These are phyloP conservation scores for Suillus hirtellus DNA, from an alignment of 768 basidiomycete genomes.

Conservation along the genomic window DNA sequence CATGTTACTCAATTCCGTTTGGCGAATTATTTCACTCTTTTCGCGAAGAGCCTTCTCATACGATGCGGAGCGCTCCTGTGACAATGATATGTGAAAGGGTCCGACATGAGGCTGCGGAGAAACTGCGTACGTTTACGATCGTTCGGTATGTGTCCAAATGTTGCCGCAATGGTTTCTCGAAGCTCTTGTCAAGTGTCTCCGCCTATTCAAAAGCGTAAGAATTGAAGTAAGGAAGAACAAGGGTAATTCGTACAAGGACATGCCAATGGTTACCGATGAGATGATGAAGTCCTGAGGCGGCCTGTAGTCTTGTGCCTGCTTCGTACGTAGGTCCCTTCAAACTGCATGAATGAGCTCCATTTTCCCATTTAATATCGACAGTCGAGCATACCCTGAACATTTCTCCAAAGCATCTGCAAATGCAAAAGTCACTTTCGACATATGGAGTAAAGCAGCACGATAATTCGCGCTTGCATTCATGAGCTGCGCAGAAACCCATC, in stretches of 20 bases:
- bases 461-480: conserved; percentile 76
- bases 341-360: conserved; percentile 35
- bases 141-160: conserved; percentile 79
- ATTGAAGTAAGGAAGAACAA: conserved; percentile 12
- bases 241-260: conserved; percentile 62
- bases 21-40: conserved; percentile 81
- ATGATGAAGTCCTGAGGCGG: conserved; percentile 86
- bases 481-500: conserved; percentile 47
- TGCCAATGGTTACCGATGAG: conserved; percentile 93
- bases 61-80: conserved; percentile 77
- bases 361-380: neutral
- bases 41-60: conserved; percentile 84
- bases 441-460: conserved; percentile 73
- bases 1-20: conserved; percentile 84
- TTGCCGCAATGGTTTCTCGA: conserved; percentile 87
- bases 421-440: conserved; percentile 80
- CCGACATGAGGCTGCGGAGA: conserved; percentile 7
- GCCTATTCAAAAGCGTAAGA: conserved; percentile 47
- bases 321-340: conserved; percentile 82
- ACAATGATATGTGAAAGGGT: conserved; percentile 11
- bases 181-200: conserved; percentile 81
- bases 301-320: conserved; percentile 78
- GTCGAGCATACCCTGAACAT: conserved; percentile 68
- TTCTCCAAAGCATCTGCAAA: conserved; percentile 87
- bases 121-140: conserved; percentile 59